phyloP scores from a whole-genome alignment of 2,329 filamentous ascomycete genomes.

The Rutstroemia sp. region DNA sequence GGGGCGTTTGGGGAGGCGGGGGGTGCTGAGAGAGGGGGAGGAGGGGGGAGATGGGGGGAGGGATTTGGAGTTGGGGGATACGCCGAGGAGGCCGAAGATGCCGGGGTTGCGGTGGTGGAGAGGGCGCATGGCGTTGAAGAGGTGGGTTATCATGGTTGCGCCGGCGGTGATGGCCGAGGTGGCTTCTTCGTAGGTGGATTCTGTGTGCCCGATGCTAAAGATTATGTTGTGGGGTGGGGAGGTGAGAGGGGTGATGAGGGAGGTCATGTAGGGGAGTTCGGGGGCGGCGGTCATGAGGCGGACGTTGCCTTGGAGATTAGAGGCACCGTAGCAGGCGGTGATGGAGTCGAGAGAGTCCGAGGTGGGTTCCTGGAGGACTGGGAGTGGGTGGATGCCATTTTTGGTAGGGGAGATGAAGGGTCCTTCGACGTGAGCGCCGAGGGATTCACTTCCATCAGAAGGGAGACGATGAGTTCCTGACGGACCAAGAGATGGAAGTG shows the following conservation, averaged over 20 bases:
- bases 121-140: constrained; percentile 91
- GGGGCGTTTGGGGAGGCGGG: constrained; percentile 39
- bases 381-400: constrained; percentile 76
- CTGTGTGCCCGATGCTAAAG: constrained; percentile 78
- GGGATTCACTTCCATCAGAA: constrained; percentile 70
- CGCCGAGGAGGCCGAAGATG: constrained; percentile 77
- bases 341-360: constrained; percentile 59
- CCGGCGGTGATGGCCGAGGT: constrained; percentile 63
- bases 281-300: constrained; percentile 84
- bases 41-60: constrained; percentile 9
- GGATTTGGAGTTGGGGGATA: constrained; percentile 44
- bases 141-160: constrained; percentile 82
- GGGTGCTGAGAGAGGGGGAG: neutral
- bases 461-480: constrained; percentile 54
- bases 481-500: constrained; percentile 70
- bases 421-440: constrained; percentile 86
- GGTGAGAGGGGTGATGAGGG: constrained; percentile 59
- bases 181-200: constrained; percentile 79
- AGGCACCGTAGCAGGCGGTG: constrained; percentile 62
- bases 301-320: constrained; percentile 55
- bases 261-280: constrained; percentile 64
- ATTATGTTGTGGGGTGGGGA: constrained; percentile 52
- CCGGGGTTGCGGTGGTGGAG: constrained; percentile 88
- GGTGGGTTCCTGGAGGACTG: constrained; percentile 50
- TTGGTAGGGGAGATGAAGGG: constrained; percentile 78